Evolutionary conservation across 768 basidiomycete species (phyloP), one percentile per base, ranked within the genome.

Genomic region (Austroboletus eburneus): DNA sequence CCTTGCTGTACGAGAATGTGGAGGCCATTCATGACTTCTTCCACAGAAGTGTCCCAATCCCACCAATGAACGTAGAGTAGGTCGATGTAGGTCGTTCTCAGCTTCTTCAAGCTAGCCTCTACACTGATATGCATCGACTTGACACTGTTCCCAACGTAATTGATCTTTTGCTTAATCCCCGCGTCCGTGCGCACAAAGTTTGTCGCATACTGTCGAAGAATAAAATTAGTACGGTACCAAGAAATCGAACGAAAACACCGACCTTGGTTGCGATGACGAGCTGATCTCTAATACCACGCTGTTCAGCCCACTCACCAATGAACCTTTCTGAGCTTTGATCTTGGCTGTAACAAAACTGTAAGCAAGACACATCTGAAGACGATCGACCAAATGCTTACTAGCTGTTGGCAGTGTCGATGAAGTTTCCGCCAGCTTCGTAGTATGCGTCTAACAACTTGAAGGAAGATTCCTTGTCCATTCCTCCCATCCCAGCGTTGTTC

Each of bases 281-380:
- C 33, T 74, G 71, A 48, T 77, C 69, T 17, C 75, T 62, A 44
- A 70, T 67, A 0, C 63, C 65, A n/a, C 73, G 63, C 23, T 51
- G 40, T 49, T 72, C 68, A 57, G 72, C 72, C 75, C 77, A 78
- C 52, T 77, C 76, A 8, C 77, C 76, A 17, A 78, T 66, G 55
- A 75, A 72, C 41, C 53, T 50, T 57, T 86, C 81, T 4, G 77
- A 79, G n/a, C 70, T 57, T 49, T 76, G 80, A 46, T 79, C 72
- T 51, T 83, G 78, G 45, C 73, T 77, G 33, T 16, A 6, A 23
- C 10, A 12, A 12, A 33, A 33, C 32, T 5, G 10, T 27, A 10
- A 27, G 5, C 25, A 27, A 5, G 25, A 27, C 9, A 9, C 5
- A 33, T 14, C 29, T 29, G 16, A 12, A 33, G 16, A 33, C 16